phyloP scores from a whole-genome alignment of 129 eudicot genomes.

The Artemisia argyi region DNA sequence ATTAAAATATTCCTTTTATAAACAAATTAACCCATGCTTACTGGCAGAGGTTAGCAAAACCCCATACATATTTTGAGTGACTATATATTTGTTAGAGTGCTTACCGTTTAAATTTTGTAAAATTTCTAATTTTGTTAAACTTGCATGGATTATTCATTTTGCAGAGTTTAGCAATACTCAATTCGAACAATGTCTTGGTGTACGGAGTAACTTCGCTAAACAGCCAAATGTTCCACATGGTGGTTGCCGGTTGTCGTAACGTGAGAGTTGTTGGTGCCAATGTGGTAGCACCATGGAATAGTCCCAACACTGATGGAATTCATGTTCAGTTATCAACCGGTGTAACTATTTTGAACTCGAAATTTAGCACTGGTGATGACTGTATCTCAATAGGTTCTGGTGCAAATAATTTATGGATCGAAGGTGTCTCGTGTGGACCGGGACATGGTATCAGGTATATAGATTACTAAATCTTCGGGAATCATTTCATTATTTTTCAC shows the following conservation, averaged over 20 bases:
- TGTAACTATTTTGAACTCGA: constrained; percentile 52
- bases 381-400: constrained; percentile 81
- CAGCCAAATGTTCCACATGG: constrained; percentile 74
- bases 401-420: constrained; percentile 49
- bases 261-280: constrained; percentile 2
- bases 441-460: constrained; percentile 83
- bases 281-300: constrained; percentile 51
- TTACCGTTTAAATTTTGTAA: too few species aligned
- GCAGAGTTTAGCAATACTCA: constrained; percentile 62
- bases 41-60: too few species aligned
- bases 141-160: not conserved
- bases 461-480: too few species aligned
- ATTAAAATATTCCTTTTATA: too few species aligned
- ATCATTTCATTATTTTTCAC: not conserved
- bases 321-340: constrained; percentile 59
- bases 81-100: too few species aligned
- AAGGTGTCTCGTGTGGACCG: constrained; percentile 67
- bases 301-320: constrained; percentile 82
- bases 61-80: too few species aligned
- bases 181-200: constrained; percentile 49
- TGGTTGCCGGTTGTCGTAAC: constrained; percentile 50
- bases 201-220: constrained; percentile 54
- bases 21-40: too few species aligned
- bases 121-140: not conserved
- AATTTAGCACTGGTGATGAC: constrained; percentile 70